Evolutionary conservation across 495 filamentous ascomycete genomes (phyloP).

Genomic region (Xylaria flabelliformis): DNA sequence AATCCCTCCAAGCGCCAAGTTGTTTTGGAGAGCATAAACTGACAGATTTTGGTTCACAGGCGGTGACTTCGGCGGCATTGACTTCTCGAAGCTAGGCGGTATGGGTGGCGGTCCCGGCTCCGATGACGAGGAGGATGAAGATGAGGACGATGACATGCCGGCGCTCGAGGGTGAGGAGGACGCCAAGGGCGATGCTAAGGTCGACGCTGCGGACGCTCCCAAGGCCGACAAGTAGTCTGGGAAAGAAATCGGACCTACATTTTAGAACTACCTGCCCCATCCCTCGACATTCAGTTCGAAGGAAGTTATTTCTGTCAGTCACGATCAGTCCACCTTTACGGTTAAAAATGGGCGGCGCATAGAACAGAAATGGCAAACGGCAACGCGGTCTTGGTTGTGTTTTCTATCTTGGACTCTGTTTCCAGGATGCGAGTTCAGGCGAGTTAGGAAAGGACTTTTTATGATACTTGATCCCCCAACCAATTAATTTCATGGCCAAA

Average conservation of each 20-base stretch:
- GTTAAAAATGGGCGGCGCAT: constrained; percentile 17
- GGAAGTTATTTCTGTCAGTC: constrained; percentile 20
- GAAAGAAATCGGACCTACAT: neutral
- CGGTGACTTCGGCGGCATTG: constrained; percentile 72
- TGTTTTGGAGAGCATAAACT: neutral
- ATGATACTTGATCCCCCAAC: constrained; percentile 10
- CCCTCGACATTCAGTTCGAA: neutral
- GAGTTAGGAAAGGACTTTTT: constrained; percentile 24
- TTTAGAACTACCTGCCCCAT: constrained; percentile 20
- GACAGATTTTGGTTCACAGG: constrained; percentile 32
- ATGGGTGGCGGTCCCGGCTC: constrained; percentile 62
- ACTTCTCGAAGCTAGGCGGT: constrained; percentile 90
- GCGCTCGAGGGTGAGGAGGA: constrained; percentile 56
- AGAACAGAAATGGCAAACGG: constrained; percentile 23
- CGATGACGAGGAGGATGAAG: constrained; percentile 66
- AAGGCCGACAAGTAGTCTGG: constrained; percentile 21
- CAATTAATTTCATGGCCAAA: constrained; percentile 20
- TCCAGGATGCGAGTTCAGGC: constrained; percentile 23
- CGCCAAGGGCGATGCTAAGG: constrained; percentile 42
- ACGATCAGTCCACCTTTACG: constrained; percentile 17
- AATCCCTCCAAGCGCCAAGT: neutral
- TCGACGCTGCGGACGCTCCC: neutral
- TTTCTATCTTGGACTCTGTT: constrained; percentile 17
- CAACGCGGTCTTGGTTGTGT: constrained; percentile 22
- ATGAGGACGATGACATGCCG: constrained; percentile 48